Conservation (phyloP, 176 grass and related monocot genomes). For the Juncus inflexus region DNA sequence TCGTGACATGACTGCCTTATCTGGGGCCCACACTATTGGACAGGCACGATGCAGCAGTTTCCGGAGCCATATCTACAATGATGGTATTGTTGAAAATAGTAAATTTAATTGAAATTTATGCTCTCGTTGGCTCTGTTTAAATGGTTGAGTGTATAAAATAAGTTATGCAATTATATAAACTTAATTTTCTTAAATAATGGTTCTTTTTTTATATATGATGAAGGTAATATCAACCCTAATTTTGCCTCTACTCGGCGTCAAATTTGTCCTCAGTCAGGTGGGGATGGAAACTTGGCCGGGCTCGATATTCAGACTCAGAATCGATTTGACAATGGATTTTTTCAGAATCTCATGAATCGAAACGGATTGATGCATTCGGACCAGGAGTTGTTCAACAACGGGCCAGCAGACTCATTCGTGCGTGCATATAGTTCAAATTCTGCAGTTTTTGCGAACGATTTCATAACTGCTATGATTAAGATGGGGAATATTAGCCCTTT, state of each 20-base stretch:
- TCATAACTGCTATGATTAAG: conserved; percentile 53
- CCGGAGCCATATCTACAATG: conserved; percentile 61
- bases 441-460: conserved; percentile 42
- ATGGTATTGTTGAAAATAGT: conserved; percentile 37
- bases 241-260: conserved; percentile 30
- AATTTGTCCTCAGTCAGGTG: conserved; percentile 27
- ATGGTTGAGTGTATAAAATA: too few relatives aligned
- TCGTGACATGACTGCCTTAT: conserved; percentile 71
- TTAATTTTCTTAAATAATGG: too few relatives aligned
- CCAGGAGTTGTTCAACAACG: conserved; percentile 80
- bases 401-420: conserved; percentile 41
- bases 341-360: conserved; percentile 42
- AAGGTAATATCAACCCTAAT: conserved; percentile 20
- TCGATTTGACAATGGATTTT: conserved; percentile 70
- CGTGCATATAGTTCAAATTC: conserved; percentile 47
- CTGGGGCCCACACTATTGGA: conserved; percentile 85
- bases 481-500: conserved; percentile 53
- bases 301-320: conserved; percentile 50
- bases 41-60: conserved; percentile 55
- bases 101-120: too few relatives aligned
- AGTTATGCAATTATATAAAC: too few relatives aligned
- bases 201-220: too few relatives aligned
- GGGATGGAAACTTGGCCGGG: conserved; percentile 48
- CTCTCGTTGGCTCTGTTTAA: too few relatives aligned
- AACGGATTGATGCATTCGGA: conserved; percentile 72